Evolutionary conservation across 2,329 filamentous ascomycete genomes (phyloP).

Genomic region (Pleoardoris graminearum): DNA sequence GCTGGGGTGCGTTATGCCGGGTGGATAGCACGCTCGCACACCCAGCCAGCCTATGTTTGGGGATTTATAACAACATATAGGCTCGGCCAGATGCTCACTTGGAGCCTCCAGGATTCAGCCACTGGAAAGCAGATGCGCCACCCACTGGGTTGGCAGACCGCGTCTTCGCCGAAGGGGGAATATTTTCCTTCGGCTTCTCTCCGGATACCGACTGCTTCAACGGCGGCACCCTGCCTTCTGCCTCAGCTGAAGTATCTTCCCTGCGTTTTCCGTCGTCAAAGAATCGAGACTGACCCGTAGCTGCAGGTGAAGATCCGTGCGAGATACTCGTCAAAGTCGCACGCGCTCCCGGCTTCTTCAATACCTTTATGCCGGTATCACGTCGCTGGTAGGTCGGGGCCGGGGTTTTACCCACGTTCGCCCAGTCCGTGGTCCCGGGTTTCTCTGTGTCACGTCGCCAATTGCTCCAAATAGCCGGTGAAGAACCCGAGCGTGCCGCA

Average conservation of each 20-base stretch:
- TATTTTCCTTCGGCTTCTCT: constrained; percentile 46
- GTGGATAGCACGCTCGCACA: too few species aligned
- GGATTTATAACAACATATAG: not conserved
- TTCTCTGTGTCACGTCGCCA: constrained; percentile 52
- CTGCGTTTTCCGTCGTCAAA: constrained; percentile 54
- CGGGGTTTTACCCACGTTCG: constrained; percentile 58
- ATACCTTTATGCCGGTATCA: constrained; percentile 83
- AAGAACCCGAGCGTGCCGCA: constrained; percentile 34
- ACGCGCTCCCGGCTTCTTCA: constrained; percentile 70
- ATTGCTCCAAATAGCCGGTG: constrained; percentile 53
- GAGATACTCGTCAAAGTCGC: constrained; percentile 44
- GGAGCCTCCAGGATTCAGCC: constrained; percentile 66
- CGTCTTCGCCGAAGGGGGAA: constrained; percentile 49
- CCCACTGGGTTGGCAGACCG: constrained; percentile 80
- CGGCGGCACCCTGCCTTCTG: constrained; percentile 20
- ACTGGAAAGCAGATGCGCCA: constrained; percentile 90
- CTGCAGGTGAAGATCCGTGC: constrained; percentile 26
- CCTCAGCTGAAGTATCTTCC: constrained; percentile 22
- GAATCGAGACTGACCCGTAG: constrained; percentile 49
- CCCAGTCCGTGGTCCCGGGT: constrained; percentile 53
- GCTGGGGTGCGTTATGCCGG: not conserved
- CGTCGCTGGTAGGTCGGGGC: constrained; percentile 69
- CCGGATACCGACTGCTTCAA: constrained; percentile 36
- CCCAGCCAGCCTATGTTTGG: not conserved
- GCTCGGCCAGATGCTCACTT: constrained; percentile 21